Percentiles rank a stretch among this genome's conserved stretches.
Evolutionary conservation across 1,284 basidiomycete species (phyloP).

Genomic region (Boletus mariae): DNA sequence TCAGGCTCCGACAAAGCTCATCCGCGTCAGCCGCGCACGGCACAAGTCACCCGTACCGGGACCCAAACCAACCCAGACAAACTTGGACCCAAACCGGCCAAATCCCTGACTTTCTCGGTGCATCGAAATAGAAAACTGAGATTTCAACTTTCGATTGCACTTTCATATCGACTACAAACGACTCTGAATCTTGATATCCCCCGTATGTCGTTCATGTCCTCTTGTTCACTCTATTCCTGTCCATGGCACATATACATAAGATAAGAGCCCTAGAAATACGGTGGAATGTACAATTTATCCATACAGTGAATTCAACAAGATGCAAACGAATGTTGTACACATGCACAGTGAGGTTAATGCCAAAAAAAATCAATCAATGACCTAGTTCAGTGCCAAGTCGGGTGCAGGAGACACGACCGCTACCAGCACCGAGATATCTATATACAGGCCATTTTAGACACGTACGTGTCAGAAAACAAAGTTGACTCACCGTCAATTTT

Average conservation of each 20-base stretch:
- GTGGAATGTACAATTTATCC: slow-evolving; percentile 26
- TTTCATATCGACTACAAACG: too few relatives aligned
- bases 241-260: slow-evolving; percentile 11
- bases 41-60: too few relatives aligned
- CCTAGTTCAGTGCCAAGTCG: slow-evolving; percentile 19
- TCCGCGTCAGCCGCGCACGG: too few relatives aligned
- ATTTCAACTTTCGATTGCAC: too few relatives aligned
- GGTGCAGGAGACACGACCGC: slow-evolving; percentile 53
- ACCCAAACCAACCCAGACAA: too few relatives aligned
- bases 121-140: too few relatives aligned
- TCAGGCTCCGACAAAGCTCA: too few relatives aligned
- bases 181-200: too few relatives aligned
- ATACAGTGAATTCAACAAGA: slow-evolving; percentile 22
- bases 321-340: slow-evolving; percentile 23
- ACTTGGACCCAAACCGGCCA: too few relatives aligned
- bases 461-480: not conserved
- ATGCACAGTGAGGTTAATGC: slow-evolving; percentile 17
- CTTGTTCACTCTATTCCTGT: not conserved
- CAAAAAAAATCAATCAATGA: not conserved
- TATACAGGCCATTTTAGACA: not conserved
- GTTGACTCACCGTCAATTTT: slow-evolving; percentile 67
- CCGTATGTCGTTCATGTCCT: too few relatives aligned
- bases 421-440: slow-evolving; percentile 66
- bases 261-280: slow-evolving; percentile 6
- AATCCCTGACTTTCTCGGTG: too few relatives aligned